Base-by-base conservation (phyloP, 352 stramenopile species). In the Phytophthora foliorum region DNA sequence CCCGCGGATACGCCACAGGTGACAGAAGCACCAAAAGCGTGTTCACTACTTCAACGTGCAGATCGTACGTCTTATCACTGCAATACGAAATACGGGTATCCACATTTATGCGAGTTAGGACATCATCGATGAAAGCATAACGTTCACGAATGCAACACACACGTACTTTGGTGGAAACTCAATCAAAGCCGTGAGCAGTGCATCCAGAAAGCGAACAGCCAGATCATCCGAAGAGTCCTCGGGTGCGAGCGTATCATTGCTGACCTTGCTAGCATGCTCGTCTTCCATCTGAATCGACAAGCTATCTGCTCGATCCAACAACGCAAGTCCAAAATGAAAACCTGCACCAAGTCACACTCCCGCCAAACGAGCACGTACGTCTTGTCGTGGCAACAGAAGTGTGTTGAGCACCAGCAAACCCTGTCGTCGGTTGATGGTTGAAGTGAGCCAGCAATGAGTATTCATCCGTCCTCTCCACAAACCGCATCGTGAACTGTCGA, bases 21-120 rank as follows among this genome's bases (percentile, higher is more conserved):
- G 87, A 81, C 4, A 93, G 68, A 17, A 95, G 74, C 38, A 92
- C 82, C 14, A 95, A 74, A 24, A 95, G 53, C 27, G 74, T 88
- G 54, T 84, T 95, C 16, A 95, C 61, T 3, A 90, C 73, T 77
- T 94, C 88, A n/a, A 93, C 72, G 42, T 93, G 84, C 31, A 95
- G 44, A 24, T 91, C 86, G 55, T 93, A 88, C 27, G 86, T 94
- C 25, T 70, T 71, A 13, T 55, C 46, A 39, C 65, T 73, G 52
- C 11, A 55, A 10, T 24, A 27, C 19, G 2, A 58, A 24, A 31
- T 31, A n/a, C 16, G 9, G 34, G 8, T n/a, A 29, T 13, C 16
- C 29, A 11, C 21, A 64, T 13, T 61, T 4, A 21, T 17, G 39
- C 32, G 6, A 17, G 25, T 34, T 22, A 36, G 38, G 14, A 25